These are phyloP conservation scores for Botrytis galanthina DNA, from an alignment of 2,329 filamentous ascomycete species.

Conservation along the genomic window DNA sequence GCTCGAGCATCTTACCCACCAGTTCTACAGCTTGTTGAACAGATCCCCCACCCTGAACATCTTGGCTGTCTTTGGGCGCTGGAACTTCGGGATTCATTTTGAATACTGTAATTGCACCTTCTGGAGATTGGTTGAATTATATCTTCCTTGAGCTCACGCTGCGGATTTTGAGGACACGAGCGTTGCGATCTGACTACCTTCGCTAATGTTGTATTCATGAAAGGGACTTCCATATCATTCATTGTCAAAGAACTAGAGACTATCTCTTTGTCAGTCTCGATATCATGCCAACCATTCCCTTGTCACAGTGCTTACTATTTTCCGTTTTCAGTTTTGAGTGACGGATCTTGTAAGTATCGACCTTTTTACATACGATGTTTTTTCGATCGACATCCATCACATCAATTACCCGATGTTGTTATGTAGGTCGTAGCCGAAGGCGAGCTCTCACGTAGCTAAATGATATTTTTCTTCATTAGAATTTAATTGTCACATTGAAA, in stretches of 20 bases:
- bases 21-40: not conserved
- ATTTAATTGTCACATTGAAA: fast-evolving
- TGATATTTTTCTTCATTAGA: not conserved
- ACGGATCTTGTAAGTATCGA: not conserved
- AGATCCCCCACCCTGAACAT: not conserved
- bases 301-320: not conserved
- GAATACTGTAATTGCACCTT: not conserved
- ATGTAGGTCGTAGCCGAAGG: not conserved
- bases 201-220: not conserved
- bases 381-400: not conserved
- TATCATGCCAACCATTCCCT: not conserved
- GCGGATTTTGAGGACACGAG: too few species aligned
- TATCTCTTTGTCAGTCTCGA: not conserved
- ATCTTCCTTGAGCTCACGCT: not conserved
- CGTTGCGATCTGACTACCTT: not conserved
- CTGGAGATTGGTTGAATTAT: not conserved
- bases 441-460: not conserved
- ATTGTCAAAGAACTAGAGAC: not conserved
- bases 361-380: not conserved
- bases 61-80: not conserved
- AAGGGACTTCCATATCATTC: not conserved
- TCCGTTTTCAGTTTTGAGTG: not conserved
- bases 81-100: not conserved
- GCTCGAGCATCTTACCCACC: not conserved
- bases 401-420: not conserved